phyloP scores from a whole-genome alignment of 169 alveolate genomes.

The Plasmodium inui region DNA sequence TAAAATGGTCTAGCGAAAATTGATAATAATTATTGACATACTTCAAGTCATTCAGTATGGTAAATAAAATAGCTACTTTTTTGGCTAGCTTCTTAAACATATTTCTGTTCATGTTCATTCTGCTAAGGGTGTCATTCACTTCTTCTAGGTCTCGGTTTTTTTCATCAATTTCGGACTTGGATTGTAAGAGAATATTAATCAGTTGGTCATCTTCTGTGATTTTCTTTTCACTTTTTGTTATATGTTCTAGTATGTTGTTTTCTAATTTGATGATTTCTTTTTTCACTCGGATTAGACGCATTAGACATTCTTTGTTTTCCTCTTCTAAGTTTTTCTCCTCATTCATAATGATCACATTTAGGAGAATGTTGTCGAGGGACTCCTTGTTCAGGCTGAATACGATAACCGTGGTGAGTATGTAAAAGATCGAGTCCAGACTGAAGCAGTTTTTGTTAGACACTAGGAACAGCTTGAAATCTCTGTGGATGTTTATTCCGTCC shows the following conservation, averaged over 20 bases:
- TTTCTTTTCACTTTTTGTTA: conserved; percentile 64
- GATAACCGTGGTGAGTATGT: conserved; percentile 42
- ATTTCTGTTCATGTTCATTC: conserved; percentile 45
- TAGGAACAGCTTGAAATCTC: conserved; percentile 45
- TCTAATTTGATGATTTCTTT: conserved; percentile 71
- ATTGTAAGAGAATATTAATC: conserved; percentile 63
- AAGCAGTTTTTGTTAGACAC: conserved; percentile 71
- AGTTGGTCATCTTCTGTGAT: conserved; percentile 71
- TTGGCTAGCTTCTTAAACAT: conserved; percentile 62
- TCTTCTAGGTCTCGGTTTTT: conserved; percentile 61
- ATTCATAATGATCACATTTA: conserved; percentile 59
- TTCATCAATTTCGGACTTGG: conserved; percentile 67
- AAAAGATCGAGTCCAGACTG: conserved; percentile 27
- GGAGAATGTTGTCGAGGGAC: conserved; percentile 36
- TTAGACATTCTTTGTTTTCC: conserved; percentile 59
- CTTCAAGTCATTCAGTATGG: conserved; percentile 64
- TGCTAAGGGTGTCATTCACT: conserved; percentile 57
- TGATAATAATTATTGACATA: conserved; percentile 68
- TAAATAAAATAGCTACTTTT: conserved; percentile 66
- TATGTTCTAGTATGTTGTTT: conserved; percentile 55
- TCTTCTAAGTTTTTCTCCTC: conserved; percentile 50
- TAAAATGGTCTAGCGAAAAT: conserved; percentile 50
- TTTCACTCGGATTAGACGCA: conserved; percentile 45
- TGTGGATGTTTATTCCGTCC: conserved; percentile 25
- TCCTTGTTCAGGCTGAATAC: conserved; percentile 62